Evolutionary conservation across 2,329 filamentous ascomycete genomes (phyloP).

Genomic region (Xylariaceae sp.): DNA sequence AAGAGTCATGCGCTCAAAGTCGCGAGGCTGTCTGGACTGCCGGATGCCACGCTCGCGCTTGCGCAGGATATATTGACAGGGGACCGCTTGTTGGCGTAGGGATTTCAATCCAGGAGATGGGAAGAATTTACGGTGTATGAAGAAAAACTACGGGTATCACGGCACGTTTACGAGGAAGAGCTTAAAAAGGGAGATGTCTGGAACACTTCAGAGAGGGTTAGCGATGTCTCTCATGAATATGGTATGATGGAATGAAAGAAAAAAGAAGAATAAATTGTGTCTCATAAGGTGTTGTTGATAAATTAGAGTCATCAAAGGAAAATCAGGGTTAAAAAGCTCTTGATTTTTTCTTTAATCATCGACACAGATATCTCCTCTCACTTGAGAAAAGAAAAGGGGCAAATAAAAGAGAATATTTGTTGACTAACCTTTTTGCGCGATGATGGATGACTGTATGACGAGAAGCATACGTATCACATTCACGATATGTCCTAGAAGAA

Average conservation of each 20-base stretch:
- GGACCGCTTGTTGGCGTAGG: not conserved
- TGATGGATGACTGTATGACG: not conserved
- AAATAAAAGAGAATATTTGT: conserved; percentile 16
- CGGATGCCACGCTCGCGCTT: conserved; percentile 63
- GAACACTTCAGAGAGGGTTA: conserved; percentile 18
- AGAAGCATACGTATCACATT: conserved; percentile 26
- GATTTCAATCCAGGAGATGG: no score
- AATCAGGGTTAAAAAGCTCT: conserved; percentile 66
- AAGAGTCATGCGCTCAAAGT: conserved; percentile 92
- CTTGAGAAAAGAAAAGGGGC: conserved; percentile 12
- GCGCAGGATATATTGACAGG: conserved; percentile 54
- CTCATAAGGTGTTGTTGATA: conserved; percentile 56
- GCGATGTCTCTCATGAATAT: conserved; percentile 9
- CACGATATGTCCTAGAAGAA: not conserved
- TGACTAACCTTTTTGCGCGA: conserved; percentile 42
- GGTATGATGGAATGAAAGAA: not conserved
- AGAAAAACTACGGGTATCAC: no score
- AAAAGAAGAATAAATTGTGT: conserved; percentile 27
- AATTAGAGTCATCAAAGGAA: conserved; percentile 50
- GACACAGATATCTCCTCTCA: conserved; percentile 24
- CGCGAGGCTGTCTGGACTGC: conserved; percentile 78
- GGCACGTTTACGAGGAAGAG: no score
- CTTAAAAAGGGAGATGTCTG: not conserved
- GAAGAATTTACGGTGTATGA: not conserved
- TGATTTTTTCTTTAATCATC: conserved; percentile 54